Evolutionary conservation across 331 rosid genomes (phyloP), one percentile per base, ranked within the genome.

Genomic region (Dryas integrifolia): DNA sequence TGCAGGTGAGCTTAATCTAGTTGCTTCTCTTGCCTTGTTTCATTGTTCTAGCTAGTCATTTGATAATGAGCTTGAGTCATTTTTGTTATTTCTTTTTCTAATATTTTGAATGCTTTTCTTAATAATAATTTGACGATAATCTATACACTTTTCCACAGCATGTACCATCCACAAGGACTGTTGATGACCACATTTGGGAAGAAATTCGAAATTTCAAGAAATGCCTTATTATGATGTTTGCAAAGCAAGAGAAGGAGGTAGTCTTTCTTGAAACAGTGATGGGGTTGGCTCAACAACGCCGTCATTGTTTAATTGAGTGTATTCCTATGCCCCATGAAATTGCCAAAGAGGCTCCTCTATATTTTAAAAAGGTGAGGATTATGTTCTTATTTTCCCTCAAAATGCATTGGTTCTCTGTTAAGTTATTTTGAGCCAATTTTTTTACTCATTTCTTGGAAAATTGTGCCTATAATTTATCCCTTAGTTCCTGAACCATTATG

Each of bases 141-240:
- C n/a, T 10, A 18, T 16, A 12, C 7, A 72, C 74, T 72, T 49
- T 48, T 69, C 60, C 67, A 65, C 92, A 93, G 97, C 98, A 93
- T 76, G 98, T 87, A 81, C 80, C 88, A 48, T 84, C 98, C 72
- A 83, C 94, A 3, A 89, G 97, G 80, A 80, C 81, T 5, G 91
- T 89, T 58, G 98, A 93, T 24, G 91, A 91, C 24, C 63, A 85
- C 7, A 86, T 85, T 62, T 89, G 97, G 98, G 83, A 67, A 75
- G 98, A 93, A 87, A 85, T 93, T 79, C 79, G 96, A 64, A 93
- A 93, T 77, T 93, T 89, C 90, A 93, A 89, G 85, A 93, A 93
- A 80, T 90, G 98, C 78, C 91, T 93, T 43, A 89, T 93, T 60
- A 89, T 89, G 92, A 91, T 93, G 98, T 91, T 91, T 78, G 88